Evolutionary conservation across 129 eudicot genomes (phyloP).

Genomic region (Helichrysum umbraculigerum): DNA sequence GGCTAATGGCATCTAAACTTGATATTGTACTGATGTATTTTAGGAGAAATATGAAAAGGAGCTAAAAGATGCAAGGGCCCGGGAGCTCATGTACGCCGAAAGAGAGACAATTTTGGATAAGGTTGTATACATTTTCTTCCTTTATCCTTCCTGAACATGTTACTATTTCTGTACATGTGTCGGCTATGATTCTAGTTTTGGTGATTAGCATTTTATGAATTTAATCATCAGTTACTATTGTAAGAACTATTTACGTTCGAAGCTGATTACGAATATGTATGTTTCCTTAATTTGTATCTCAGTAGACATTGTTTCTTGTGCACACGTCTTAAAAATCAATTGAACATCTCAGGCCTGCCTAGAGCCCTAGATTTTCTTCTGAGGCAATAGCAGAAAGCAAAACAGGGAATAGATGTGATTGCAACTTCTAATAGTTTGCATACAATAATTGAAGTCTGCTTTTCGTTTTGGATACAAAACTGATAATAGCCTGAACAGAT

Average conservation of each 20-base stretch:
- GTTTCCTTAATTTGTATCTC: not conserved
- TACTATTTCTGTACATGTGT: not conserved
- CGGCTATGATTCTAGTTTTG: constrained; percentile 1
- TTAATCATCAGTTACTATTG: not conserved
- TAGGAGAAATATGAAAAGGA: constrained; percentile 95
- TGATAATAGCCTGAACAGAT: not conserved
- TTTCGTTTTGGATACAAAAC: not conserved
- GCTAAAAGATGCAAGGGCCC: constrained; percentile 86
- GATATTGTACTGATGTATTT: constrained; percentile 16
- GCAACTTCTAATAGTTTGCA: not conserved
- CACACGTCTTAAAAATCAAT: not conserved
- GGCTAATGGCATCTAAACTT: constrained; percentile 8
- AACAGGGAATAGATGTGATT: not conserved
- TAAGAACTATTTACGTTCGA: not conserved
- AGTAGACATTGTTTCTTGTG: not conserved
- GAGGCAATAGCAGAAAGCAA: constrained; percentile 2
- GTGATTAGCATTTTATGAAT: not conserved
- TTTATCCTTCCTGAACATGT: constrained; percentile 4
- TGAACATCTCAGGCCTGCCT: not conserved
- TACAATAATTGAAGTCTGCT: not conserved
- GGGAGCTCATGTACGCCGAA: constrained; percentile 99
- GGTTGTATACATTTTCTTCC: constrained; percentile 41
- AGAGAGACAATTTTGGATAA: constrained; percentile 90
- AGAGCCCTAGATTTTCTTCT: not conserved
- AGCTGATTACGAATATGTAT: not conserved